Evolutionary conservation across 345 rosid genomes (phyloP), one percentile per base, ranked within the genome.

Genomic region (Corymbia maculata): DNA sequence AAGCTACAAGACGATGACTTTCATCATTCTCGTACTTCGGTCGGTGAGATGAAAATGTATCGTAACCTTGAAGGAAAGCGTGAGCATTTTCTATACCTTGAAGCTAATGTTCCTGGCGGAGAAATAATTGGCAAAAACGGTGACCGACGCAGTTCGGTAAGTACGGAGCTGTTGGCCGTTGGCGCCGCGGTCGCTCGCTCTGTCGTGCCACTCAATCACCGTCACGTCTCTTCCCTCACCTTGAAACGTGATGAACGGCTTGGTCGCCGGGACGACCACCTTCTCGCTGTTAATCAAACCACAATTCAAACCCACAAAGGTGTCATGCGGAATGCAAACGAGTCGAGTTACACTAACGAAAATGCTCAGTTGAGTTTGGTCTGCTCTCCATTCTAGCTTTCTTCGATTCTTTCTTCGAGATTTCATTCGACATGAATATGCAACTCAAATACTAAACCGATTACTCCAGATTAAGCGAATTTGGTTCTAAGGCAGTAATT

Each of bases 181-280:
- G 51, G 96, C 90, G 7, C 97, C 99, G 17, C 93, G 99, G 90
- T 97, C 99, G 14, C 95, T 89, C 0, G 99, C 99, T 86, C 99
- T 93, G 89, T 97, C 99, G 86, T 97, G 99, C 99, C 99, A 97
- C 89, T 97, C 99, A 45, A 97, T 94, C 91, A 93, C 92, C 45
- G 99, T 97, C 92, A 91, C 92, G 51, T 94, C 97, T 70, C 95
- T 94, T 70, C 99, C 99, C 1, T 95, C 96, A 4, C 99, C 99
- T 93, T 96, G 94, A 87, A 97, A 94, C 49, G 98, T 96, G 68
- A 96, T 93, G 93, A 94, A 96, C 51, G 98, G 99, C 92, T 97
- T 97, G 21, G 94, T 91, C 87, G 86, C 94, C 66, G 98, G 98
- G 92, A 97, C 98, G 91, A 92, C 93, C 93, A 97, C 99, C 92